Evolutionary conservation across 768 basidiomycete species (phyloP), one percentile per base, ranked within the genome.

Genomic region (Mycena olivaceomarginata): DNA sequence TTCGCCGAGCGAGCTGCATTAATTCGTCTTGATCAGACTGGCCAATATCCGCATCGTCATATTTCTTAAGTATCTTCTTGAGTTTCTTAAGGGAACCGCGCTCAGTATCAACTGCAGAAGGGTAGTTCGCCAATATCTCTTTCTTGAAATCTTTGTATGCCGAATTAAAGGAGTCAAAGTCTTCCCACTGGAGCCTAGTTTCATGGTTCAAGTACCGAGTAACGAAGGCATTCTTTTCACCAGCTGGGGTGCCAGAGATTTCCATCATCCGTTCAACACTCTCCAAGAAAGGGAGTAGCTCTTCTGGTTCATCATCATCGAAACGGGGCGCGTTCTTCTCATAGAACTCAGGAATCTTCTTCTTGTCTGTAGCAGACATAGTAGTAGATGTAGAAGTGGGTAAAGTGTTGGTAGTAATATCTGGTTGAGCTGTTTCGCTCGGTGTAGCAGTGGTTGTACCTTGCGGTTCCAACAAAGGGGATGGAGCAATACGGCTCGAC

Each of bases 51-150:
- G 8, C 43, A 37, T 60, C 70, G 2, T 71, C 59, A 20, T 45
- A 71, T 10, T 10, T 22, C 31, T 48, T 48, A 1, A 71, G 18
- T 0, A 31, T 45, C 20, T 71, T 71, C 20, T 10, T 15, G 7
- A 71, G 59, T 40, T 63, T 71, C 16, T 37, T n/a, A 1, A 70
- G 3, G 1, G 70, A 48, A 12, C 70, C 69, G 2, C 56, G 39
- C 13, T 60, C 56, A 13, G 15, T 40, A 5, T 31, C 41, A 5
- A 20, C 18, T 6, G 63, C 71, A 1, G 20, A 41, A 0, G 71
- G 71, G 16, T 72, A 72, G 31, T 65, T 72, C 46, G 39, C 71
- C 3, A 72, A 40, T 16, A 72, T 63, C 22, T 72, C 71, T 10
- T 51, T 57, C 60, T 72, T 72, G 53, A 72, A 72, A 4, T 72